A percentile compares a stretch with the other conserved stretches of the same genome.
Conservation (phyloP, 2,329 filamentous ascomycete genomes). For the Epicoccum nigrum region DNA sequence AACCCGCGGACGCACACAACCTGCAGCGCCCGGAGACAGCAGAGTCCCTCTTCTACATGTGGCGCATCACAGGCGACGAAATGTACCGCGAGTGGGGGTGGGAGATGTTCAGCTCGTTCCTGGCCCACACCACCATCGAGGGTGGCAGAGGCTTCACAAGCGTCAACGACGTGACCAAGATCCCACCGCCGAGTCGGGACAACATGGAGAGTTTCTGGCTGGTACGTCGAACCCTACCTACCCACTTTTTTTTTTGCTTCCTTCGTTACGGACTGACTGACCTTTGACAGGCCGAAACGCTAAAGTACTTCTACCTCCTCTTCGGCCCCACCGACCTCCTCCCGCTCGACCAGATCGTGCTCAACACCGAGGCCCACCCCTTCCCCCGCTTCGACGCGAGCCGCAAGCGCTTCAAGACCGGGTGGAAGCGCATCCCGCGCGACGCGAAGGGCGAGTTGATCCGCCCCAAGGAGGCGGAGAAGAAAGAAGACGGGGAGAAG, state of each 20-base stretch:
- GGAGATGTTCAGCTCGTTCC: slow-evolving; percentile 95
- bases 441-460: slow-evolving; percentile 41
- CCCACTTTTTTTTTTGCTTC: too few relatives aligned
- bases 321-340: slow-evolving; percentile 85
- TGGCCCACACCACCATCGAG: slow-evolving; percentile 80
- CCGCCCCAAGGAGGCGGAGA: slow-evolving; percentile 17
- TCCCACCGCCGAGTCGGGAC: slow-evolving; percentile 75
- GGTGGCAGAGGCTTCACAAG: slow-evolving; percentile 84
- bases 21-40: slow-evolving; percentile 94
- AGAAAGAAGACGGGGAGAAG: background rate
- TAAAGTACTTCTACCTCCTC: slow-evolving; percentile 96
- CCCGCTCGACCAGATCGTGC: slow-evolving; percentile 83
- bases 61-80: slow-evolving; percentile 90
- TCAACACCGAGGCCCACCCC: slow-evolving; percentile 95
- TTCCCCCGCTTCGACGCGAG: slow-evolving; percentile 86
- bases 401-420: slow-evolving; percentile 73
- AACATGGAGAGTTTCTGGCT: slow-evolving; percentile 99
- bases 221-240: too few relatives aligned
- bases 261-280: background rate
- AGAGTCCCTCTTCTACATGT: slow-evolving; percentile 98
- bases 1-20: slow-evolving; percentile 86
- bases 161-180: slow-evolving; percentile 72
- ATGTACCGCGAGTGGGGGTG: slow-evolving; percentile 96
- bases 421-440: slow-evolving; percentile 76
- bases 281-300: slow-evolving; percentile 75